Conservation (phyloP, 306 rosid genomes). For the Dalbergia oliveri region DNA sequence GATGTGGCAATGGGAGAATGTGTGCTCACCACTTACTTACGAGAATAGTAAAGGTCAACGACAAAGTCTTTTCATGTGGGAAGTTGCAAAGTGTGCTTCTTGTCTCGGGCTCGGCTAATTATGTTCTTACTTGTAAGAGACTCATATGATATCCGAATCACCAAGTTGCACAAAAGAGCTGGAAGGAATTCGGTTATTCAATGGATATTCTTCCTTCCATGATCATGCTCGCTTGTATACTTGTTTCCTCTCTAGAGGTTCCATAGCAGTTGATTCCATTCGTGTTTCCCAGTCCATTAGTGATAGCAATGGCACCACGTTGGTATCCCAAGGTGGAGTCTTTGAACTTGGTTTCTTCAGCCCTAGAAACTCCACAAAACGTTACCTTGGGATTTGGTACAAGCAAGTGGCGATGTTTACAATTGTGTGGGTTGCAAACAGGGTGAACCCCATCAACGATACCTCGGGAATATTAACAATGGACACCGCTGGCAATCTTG, state of each 20-base stretch:
- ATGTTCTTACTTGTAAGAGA: too few relatives aligned
- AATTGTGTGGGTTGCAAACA: slow-evolving; percentile 61
- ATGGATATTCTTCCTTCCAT: slow-evolving; percentile 27
- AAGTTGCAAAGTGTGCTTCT: too few relatives aligned
- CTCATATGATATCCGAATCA: too few relatives aligned
- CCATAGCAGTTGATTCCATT: slow-evolving; percentile 39
- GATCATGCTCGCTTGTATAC: not conserved
- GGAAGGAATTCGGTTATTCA: not conserved
- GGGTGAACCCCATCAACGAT: slow-evolving; percentile 46
- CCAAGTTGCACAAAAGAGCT: not conserved
- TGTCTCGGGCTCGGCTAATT: too few relatives aligned
- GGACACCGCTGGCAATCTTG: slow-evolving; percentile 43
- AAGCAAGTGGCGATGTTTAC: slow-evolving; percentile 39
- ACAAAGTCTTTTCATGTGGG: too few relatives aligned
- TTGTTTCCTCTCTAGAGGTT: slow-evolving; percentile 11
- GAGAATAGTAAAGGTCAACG: too few relatives aligned
- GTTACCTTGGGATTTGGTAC: slow-evolving; percentile 63
- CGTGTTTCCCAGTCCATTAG: slow-evolving; percentile 23
- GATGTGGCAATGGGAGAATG: too few relatives aligned
- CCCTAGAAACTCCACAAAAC: slow-evolving; percentile 34
- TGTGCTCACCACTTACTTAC: too few relatives aligned
- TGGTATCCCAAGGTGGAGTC: slow-evolving; percentile 46
- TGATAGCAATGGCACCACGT: slow-evolving; percentile 33
- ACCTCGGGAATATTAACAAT: slow-evolving; percentile 42
- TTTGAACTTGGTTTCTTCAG: slow-evolving; percentile 65